These are phyloP conservation scores for Fusarium stilboides DNA, from an alignment of 2,329 filamentous ascomycete species.

Conservation along the genomic window DNA sequence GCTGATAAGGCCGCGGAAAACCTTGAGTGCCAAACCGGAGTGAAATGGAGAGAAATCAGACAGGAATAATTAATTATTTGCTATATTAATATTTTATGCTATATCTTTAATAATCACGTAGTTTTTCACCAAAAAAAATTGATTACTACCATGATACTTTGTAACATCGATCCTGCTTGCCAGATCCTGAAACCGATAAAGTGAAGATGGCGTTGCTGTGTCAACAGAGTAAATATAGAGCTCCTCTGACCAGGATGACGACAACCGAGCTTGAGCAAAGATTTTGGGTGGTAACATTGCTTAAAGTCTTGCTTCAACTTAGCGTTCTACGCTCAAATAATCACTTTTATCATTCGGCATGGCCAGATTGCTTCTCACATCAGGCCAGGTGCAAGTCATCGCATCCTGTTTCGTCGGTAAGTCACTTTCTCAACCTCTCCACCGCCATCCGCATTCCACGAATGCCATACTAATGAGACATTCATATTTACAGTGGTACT, in stretches of 20 bases:
- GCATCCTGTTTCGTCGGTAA: constrained; percentile 75
- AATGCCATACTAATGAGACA: constrained; percentile 20
- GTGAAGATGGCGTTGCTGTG: constrained; percentile 57
- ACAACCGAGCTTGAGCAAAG: constrained; percentile 22
- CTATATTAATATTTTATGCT: no score
- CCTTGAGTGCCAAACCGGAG: no score
- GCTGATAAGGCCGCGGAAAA: constrained; percentile 54
- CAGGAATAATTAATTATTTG: no score
- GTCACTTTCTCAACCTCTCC: constrained; percentile 46
- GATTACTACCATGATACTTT: no score
- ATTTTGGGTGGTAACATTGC: constrained; percentile 5
- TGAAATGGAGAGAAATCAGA: no score
- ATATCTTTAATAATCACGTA: no score
- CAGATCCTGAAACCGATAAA: no score
- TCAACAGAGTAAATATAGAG: constrained; percentile 53
- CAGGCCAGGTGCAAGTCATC: constrained; percentile 78
- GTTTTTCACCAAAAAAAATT: no score
- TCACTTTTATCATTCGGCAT: constrained; percentile 38
- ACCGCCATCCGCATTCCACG: constrained; percentile 40
- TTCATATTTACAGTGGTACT: constrained; percentile 70
- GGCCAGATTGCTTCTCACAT: constrained; percentile 72
- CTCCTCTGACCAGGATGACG: constrained; percentile 35
- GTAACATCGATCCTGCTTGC: no score
- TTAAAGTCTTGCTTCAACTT: not conserved
- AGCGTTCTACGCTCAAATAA: not conserved